Evolutionary conservation across 805 yeast genomes (phyloP), one percentile per base, ranked within the genome.

Genomic region (Cyberlindnera lachancei): DNA sequence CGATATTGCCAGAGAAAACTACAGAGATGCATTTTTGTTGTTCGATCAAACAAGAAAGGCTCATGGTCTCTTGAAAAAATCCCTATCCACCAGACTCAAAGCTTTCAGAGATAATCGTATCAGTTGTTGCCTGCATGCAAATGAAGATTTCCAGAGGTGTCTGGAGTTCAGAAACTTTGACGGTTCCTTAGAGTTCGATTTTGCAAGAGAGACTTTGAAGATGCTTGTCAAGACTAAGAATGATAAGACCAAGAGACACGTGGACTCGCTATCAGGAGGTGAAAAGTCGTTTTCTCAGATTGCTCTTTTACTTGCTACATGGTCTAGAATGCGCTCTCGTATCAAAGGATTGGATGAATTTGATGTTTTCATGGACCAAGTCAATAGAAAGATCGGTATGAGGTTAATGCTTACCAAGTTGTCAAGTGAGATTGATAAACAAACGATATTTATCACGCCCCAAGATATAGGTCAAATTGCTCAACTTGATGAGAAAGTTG

Each of bases 331-430:
- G 95, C 75, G 80, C 39, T 79, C 94, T 0, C 73, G 83, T 35
- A 71, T 92, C 14, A 73, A 94, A 38, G 96, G 96, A 1, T 61
- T 92, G 38, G 99, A 92, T 58, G 99, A 92, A 56, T 92, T 83
- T 55, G 99, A 92, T 59, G 98, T 92, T 15, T 92, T 79, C 50
- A 92, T 92, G 98, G 99, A 92, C 56, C 85, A 86, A 30, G 84
- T 86, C 13, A 87, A 88, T 52, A 70, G 98, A 43, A 69, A 79
- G 27, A 72, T 82, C 32, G 86, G 95, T 38, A 75, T 92, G 52
- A 67, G 73, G 29, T 58, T 88, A 40, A 76, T 92, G 52, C 62
- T 87, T 29, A 70, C 70, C 17, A 82, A 85, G 42, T 69, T 88
- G 19, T 58, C 75, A 7, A 67, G 68, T 29, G 71, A 75, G 35